Percentiles rank a stretch among this genome's conserved stretches.
Evolutionary conservation across 1,284 basidiomycete species (phyloP).

Genomic region (Boletus albobrunnescens): DNA sequence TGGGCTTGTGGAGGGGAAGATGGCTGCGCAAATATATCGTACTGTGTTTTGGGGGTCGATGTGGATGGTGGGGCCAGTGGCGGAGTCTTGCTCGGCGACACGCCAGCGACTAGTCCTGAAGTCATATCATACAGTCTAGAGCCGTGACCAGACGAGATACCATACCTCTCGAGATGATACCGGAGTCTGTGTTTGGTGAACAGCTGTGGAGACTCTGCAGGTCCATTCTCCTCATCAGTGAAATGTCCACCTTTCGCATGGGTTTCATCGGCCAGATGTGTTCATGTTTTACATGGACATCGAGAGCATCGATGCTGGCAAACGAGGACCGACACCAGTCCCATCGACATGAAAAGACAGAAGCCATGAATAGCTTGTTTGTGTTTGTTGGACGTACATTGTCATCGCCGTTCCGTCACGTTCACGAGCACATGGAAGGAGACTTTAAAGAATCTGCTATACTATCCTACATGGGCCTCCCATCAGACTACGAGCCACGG

Average conservation of each 20-base stretch:
- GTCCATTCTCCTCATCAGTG: constrained; percentile 31
- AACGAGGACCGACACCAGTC: constrained; percentile 46
- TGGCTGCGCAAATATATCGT: constrained; percentile 14
- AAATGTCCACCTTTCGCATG: constrained; percentile 30
- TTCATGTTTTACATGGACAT: constrained; percentile 43
- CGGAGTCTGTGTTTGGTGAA: constrained; percentile 16
- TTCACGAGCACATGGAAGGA: constrained; percentile 12
- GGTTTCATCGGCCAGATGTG: constrained; percentile 42
- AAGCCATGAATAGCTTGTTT: constrained; percentile 19
- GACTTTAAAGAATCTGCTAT: constrained; percentile 41
- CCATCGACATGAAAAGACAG: constrained; percentile 40
- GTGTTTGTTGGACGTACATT: constrained; percentile 13
- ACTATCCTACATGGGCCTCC: constrained; percentile 61
- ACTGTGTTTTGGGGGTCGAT: not conserved
- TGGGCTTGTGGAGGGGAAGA: constrained; percentile 34
- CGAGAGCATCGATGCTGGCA: constrained; percentile 35
- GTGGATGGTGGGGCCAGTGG: not conserved
- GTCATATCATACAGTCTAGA: constrained; percentile 4
- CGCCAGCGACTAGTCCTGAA: constrained; percentile 9
- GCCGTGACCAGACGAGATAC: constrained; percentile 12
- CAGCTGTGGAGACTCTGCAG: constrained; percentile 37
- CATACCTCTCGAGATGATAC: constrained; percentile 23
- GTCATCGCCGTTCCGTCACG: not conserved
- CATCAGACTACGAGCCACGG: constrained; percentile 52
- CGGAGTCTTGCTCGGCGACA: constrained; percentile 1